Evolutionary conservation across 2,329 filamentous ascomycete genomes (phyloP).

Genomic region (Colletotrichum noveboracense): DNA sequence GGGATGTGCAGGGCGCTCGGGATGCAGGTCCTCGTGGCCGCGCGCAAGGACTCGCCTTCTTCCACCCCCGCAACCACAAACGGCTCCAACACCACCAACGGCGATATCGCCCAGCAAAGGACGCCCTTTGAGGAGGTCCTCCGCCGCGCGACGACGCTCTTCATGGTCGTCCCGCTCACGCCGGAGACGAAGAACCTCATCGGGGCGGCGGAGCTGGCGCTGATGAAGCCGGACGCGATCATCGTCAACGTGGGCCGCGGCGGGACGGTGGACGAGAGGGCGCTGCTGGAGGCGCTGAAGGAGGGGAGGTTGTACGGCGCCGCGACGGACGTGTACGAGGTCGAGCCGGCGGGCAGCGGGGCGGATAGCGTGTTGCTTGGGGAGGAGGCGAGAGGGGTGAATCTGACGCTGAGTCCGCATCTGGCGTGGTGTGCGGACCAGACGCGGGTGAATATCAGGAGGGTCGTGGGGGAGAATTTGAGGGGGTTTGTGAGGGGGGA

Average conservation of each 20-base stretch:
- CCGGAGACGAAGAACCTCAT: constrained; percentile 26
- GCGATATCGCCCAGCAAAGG: neutral
- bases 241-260: constrained; percentile 36
- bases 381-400: constrained; percentile 24
- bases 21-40: constrained; percentile 28
- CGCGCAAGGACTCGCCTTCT: constrained; percentile 21
- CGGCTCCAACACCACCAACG: neutral
- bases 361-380: constrained; percentile 18
- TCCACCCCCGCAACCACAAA: neutral
- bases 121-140: constrained; percentile 26
- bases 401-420: constrained; percentile 37
- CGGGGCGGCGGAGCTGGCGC: constrained; percentile 18
- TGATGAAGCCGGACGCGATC: constrained; percentile 27
- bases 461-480: constrained; percentile 20
- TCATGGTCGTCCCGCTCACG: constrained; percentile 28
- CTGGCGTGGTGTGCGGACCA: constrained; percentile 24
- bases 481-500: constrained; percentile 6
- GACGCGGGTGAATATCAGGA: constrained; percentile 18
- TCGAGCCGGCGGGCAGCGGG: constrained; percentile 26
- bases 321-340: constrained; percentile 36
- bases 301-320: constrained; percentile 36
- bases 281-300: constrained; percentile 33
- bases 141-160: constrained; percentile 26
- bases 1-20: constrained; percentile 25
- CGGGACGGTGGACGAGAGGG: constrained; percentile 38